Evolutionary conservation across 2,329 filamentous ascomycete species (phyloP), one percentile per base, ranked within the genome.

Genomic region (Plectosphaerella sp.): DNA sequence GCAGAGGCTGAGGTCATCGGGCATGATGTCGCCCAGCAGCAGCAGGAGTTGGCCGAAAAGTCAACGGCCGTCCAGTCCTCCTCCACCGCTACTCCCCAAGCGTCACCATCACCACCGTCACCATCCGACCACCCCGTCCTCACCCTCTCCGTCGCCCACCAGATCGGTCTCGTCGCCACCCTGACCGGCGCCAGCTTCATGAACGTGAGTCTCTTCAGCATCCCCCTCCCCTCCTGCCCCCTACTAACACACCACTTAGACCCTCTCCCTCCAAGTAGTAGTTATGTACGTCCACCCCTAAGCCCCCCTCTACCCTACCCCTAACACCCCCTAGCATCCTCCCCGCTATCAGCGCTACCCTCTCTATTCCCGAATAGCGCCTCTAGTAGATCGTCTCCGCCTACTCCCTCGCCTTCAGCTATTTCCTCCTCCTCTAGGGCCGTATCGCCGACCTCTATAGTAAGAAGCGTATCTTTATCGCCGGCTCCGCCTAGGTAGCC

Each of bases 341-440:
- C 15, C 83, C 83, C 0, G 78, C 75, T 15, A 84, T 87, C 35
- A 80, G 81, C 37, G 60, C 69, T 22, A 77, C 78, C 11, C 70
- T 87, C 5, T 54, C 64, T 49, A 82, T 87, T 18, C 83, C 83
- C 1, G 75, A 79, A 39, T 74, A 74, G 24, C 74, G 83, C 15
- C 74, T 81, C 52, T 83, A 87, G 68, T 88, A 84, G 84, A 75
- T 88, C 55, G 72, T 88, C 0, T 87, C 84, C 0, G 79, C 83
- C 1, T 88, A 88, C 61, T 75, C 80, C 5, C 74, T 88, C 15
- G 74, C 83, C 0, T 88, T 88, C 58, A 84, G 83, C 46, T 87
- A 84, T 64, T 87, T 88, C 61, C 67, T 88, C 24, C 68, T 88
- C n/a, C 72, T 88, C 14, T 88, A 84, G 83, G 85, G 84, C 24